These are phyloP conservation scores for Zea luxurians DNA, from an alignment of 176 grass and related monocot genomes.

Conservation along the genomic window DNA sequence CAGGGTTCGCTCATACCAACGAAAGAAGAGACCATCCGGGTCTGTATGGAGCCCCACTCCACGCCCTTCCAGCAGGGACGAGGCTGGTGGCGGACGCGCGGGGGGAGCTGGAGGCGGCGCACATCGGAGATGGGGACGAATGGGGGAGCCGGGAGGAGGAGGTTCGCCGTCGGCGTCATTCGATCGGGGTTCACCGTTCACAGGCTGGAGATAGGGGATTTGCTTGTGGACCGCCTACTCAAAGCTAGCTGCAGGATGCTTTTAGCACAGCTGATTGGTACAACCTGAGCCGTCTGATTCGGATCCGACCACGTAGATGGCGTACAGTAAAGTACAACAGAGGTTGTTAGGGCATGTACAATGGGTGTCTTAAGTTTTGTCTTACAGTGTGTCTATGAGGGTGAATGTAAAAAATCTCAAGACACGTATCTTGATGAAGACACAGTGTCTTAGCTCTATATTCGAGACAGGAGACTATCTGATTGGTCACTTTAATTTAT, in stretches of 20 bases:
- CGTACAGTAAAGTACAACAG: background rate
- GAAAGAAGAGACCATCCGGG: constrained; percentile 8
- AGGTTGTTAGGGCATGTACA: no score
- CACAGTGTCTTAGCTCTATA: no score
- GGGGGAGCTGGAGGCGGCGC: constrained; percentile 4
- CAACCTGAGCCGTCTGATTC: background rate
- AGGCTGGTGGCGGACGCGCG: background rate
- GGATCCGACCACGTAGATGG: background rate
- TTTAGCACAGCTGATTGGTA: background rate
- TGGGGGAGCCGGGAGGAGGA: constrained; percentile 19
- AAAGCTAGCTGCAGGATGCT: background rate
- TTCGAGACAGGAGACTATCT: no score
- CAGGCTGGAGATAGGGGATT: constrained; percentile 4
- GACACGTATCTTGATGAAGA: no score
- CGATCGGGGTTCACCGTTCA: constrained; percentile 14
- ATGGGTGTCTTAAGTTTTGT: no score
- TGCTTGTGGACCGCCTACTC: background rate
- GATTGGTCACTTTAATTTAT: no score
- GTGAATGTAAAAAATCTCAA: no score
- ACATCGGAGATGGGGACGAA: constrained; percentile 15
- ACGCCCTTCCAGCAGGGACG: background rate
- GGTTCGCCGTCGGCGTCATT: constrained; percentile 24
- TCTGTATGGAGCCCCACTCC: background rate
- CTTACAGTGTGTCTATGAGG: no score
- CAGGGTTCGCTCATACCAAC: constrained; percentile 7